Percentiles rank a stretch among this genome's conserved stretches.
phyloP scores from a whole-genome alignment of 139 green algal species.

The Chlamydomonas sphaeroides region DNA sequence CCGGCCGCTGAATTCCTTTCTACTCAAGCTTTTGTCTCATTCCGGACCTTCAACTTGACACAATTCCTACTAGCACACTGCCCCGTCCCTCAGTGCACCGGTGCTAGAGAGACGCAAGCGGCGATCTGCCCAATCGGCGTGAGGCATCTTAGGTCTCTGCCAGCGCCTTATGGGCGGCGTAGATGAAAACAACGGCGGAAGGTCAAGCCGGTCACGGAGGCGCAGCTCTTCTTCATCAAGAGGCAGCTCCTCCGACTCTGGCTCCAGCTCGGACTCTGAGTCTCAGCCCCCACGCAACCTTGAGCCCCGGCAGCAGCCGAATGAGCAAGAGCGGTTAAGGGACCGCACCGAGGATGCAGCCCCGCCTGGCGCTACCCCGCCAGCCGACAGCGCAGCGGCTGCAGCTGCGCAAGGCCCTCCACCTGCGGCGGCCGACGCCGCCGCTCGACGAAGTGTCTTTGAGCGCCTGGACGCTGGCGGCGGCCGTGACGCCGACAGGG shows the following conservation, averaged over 20 bases:
- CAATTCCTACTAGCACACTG: too few relatives aligned
- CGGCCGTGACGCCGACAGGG: background rate
- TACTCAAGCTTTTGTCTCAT: too few relatives aligned
- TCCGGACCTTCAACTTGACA: too few relatives aligned
- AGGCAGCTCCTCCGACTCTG: background rate
- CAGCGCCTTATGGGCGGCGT: too few relatives aligned
- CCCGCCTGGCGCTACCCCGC: too few relatives aligned
- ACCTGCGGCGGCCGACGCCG: background rate
- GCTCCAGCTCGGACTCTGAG: background rate
- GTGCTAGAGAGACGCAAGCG: too few relatives aligned
- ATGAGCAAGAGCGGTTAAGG: background rate
- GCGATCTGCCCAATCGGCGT: too few relatives aligned
- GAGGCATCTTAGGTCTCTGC: too few relatives aligned
- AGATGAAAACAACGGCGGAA: too few relatives aligned
- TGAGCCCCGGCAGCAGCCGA: background rate
- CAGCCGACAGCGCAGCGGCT: background rate
- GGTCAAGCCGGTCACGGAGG: background rate
- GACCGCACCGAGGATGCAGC: background rate
- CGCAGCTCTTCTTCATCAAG: background rate
- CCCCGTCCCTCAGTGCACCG: too few relatives aligned
- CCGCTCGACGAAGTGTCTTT: conserved; percentile 6
- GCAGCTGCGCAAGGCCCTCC: background rate
- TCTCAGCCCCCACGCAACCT: background rate
- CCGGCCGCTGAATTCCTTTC: too few relatives aligned
- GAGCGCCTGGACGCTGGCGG: background rate